Percentiles rank a stretch among this genome's conserved stretches.
Evolutionary conservation across 441 rosid species (phyloP).

Genomic region (Gossypium lobatum): DNA sequence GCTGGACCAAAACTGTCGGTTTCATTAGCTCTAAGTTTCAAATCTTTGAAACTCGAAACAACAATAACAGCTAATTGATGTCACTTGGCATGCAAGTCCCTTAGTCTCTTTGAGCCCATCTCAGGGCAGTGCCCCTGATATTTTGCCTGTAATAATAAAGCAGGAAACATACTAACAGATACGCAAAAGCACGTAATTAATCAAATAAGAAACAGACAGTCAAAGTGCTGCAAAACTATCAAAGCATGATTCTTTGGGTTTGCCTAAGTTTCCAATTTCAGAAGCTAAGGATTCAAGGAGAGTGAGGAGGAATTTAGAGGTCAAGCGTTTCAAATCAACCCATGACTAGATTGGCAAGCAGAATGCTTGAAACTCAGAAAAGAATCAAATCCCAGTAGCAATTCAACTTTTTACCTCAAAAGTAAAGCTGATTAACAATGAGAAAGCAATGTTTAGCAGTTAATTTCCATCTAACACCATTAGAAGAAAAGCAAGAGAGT

Average conservation of each 20-base stretch:
- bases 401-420: no score
- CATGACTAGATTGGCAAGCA: neutral
- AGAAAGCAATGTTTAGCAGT: neutral
- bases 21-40: neutral
- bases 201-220: neutral
- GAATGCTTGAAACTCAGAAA: neutral
- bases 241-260: constrained; percentile 4
- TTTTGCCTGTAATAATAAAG: neutral
- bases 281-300: neutral
- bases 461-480: neutral
- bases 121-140: neutral
- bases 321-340: neutral
- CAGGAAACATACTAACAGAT: neutral
- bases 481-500: neutral
- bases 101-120: neutral
- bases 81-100: neutral
- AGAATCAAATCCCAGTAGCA: neutral
- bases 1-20: neutral
- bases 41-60: neutral
- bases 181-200: neutral
- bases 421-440: neutral
- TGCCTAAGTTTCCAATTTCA: neutral
- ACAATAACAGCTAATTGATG: neutral
- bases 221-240: neutral
- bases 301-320: neutral